phyloP scores from a whole-genome alignment of 83 land plant species.

The Isoetes engelmannii region DNA sequence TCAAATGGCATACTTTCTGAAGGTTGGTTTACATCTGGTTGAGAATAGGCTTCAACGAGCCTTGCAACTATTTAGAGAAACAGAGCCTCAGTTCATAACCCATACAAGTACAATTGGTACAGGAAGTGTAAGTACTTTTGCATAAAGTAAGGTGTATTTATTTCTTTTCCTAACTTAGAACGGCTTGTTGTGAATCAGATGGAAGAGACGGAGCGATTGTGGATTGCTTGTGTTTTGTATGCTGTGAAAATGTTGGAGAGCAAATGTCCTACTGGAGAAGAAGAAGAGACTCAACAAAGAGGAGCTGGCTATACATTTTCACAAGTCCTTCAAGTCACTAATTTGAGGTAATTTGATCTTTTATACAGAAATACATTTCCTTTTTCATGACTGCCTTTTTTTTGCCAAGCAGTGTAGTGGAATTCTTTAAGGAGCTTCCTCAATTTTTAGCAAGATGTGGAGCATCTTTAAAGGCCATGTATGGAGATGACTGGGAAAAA shows the following conservation, averaged over 20 bases:
- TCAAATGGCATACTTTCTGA: background rate
- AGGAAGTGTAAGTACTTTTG: slow-evolving; percentile 40
- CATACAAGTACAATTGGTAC: slow-evolving; percentile 44
- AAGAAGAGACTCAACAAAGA: slow-evolving; percentile 17
- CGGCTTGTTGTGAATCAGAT: slow-evolving; percentile 31
- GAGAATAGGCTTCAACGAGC: slow-evolving; percentile 36
- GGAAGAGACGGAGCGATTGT: slow-evolving; percentile 63
- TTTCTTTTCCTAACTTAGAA: background rate
- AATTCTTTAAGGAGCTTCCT: slow-evolving; percentile 67
- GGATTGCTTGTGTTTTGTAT: slow-evolving; percentile 57
- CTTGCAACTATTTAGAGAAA: slow-evolving; percentile 45
- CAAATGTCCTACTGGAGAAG: slow-evolving; percentile 12
- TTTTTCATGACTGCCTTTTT: background rate
- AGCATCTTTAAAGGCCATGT: slow-evolving; percentile 39
- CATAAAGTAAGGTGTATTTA: background rate
- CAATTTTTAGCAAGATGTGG: slow-evolving; percentile 61
- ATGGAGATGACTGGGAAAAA: slow-evolving; percentile 76
- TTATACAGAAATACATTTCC: background rate
- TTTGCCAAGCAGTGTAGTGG: slow-evolving; percentile 31
- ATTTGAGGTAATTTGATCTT: slow-evolving; percentile 45
- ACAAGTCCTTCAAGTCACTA: slow-evolving; percentile 56
- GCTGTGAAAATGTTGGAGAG: slow-evolving; percentile 42
- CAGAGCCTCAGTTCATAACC: slow-evolving; percentile 39
- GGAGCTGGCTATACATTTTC: slow-evolving; percentile 46
- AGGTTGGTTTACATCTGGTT: slow-evolving; percentile 42